Percentiles rank a stretch among this genome's conserved stretches.
Evolutionary conservation across 495 filamentous ascomycete genomes (phyloP).

Genomic region (Neohortaea acidophila): DNA sequence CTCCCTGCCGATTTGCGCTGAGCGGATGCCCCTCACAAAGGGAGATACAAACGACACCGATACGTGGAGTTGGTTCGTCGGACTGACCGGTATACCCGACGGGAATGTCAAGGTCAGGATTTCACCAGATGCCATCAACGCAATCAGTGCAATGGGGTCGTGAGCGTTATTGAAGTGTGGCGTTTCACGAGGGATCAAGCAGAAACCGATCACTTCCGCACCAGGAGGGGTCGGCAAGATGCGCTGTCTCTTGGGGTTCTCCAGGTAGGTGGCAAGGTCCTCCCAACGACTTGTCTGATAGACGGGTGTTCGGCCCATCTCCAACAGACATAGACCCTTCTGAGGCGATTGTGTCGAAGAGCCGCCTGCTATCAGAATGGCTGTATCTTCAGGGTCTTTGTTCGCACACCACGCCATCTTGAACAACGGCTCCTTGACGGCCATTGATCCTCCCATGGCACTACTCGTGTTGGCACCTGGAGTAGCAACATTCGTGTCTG

Average conservation of each 20-base stretch:
- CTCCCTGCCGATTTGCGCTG: conserved; percentile 55
- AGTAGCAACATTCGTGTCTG: conserved; percentile 53
- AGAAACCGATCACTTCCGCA: conserved; percentile 66
- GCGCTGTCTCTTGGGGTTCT: conserved; percentile 48
- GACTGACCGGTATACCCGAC: conserved; percentile 72
- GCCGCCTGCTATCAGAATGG: conserved; percentile 73
- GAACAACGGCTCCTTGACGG: conserved; percentile 54
- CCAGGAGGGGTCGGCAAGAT: conserved; percentile 66
- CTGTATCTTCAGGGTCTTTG: conserved; percentile 82
- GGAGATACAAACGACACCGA: conserved; percentile 76
- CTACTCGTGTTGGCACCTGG: conserved; percentile 35
- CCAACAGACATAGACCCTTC: conserved; percentile 72
- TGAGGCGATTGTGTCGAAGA: conserved; percentile 42
- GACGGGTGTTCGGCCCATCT: conserved; percentile 74
- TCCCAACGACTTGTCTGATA: conserved; percentile 87
- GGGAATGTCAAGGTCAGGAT: conserved; percentile 79
- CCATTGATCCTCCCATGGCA: conserved; percentile 28
- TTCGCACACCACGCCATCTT: conserved; percentile 83
- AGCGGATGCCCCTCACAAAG: conserved; percentile 53
- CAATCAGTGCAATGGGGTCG: conserved; percentile 74
- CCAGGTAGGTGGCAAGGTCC: conserved; percentile 58
- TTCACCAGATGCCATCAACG: conserved; percentile 71
- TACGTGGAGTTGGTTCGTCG: conserved; percentile 78
- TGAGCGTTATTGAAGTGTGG: conserved; percentile 78
- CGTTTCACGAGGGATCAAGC: conserved; percentile 60